Conservation (phyloP, 148 eudicot genomes). For the Pharnaceum exiguum region DNA sequence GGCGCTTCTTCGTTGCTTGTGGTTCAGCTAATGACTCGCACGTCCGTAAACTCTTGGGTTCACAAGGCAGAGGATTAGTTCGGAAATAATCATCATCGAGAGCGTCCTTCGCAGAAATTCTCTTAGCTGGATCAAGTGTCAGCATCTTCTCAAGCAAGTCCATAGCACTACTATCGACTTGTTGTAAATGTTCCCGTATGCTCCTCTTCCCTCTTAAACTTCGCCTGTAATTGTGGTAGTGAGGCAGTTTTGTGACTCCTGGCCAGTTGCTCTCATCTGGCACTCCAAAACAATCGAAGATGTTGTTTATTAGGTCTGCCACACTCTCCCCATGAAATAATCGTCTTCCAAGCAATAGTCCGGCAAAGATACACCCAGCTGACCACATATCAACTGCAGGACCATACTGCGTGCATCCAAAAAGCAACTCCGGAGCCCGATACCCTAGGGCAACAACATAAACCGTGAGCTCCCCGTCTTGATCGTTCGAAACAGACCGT, state of each 20-base stretch:
- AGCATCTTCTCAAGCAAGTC: slow-evolving; percentile 88
- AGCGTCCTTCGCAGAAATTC: slow-evolving; percentile 82
- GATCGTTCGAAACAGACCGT: slow-evolving; percentile 74
- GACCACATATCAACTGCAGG: slow-evolving; percentile 99
- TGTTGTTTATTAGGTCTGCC: slow-evolving; percentile 90
- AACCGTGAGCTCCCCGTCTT: slow-evolving; percentile 82
- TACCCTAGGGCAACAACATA: slow-evolving; percentile 93
- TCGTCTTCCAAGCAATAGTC: slow-evolving; percentile 76
- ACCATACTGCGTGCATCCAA: slow-evolving; percentile 93
- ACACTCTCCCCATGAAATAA: slow-evolving; percentile 80
- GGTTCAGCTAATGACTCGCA: slow-evolving; percentile 85
- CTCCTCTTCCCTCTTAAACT: slow-evolving; percentile 69
- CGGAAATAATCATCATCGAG: slow-evolving; percentile 95
- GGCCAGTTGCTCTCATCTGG: slow-evolving; percentile 94
- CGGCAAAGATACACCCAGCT: slow-evolving; percentile 94
- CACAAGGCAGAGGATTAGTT: slow-evolving; percentile 89
- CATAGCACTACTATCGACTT: slow-evolving; percentile 81
- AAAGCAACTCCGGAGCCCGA: slow-evolving; percentile 97
- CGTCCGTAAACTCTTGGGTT: slow-evolving; percentile 83
- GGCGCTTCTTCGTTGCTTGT: slow-evolving; percentile 84
- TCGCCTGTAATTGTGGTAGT: slow-evolving; percentile 84
- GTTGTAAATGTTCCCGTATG: slow-evolving; percentile 76
- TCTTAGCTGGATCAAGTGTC: slow-evolving; percentile 88
- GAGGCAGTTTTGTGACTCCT: slow-evolving; percentile 83
- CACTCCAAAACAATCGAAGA: slow-evolving; percentile 82